phyloP scores from a whole-genome alignment of 352 stramenopile species.

The Phytopythium delawarense region DNA sequence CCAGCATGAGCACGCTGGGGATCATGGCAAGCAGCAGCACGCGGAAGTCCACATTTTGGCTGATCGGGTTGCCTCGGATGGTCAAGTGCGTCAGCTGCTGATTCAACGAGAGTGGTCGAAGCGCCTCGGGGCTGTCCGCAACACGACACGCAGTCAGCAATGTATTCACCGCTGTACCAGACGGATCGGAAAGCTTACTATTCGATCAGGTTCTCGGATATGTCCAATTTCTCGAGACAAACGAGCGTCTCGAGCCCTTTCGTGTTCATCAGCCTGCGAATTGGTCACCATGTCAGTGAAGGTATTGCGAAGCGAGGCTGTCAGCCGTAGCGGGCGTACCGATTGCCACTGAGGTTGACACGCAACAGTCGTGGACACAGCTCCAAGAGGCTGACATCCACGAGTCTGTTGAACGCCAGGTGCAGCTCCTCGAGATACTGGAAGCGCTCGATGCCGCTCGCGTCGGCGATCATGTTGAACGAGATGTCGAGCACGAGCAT shows the following conservation, averaged over 20 bases:
- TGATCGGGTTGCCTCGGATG: slow-evolving; percentile 65
- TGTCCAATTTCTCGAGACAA: slow-evolving; percentile 51
- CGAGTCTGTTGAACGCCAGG: slow-evolving; percentile 61
- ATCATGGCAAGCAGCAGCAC: slow-evolving; percentile 73
- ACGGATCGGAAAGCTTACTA: slow-evolving; percentile 28
- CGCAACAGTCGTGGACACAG: slow-evolving; percentile 53
- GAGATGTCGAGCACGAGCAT: slow-evolving; percentile 61
- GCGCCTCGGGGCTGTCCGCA: slow-evolving; percentile 42
- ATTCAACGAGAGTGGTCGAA: slow-evolving; percentile 63
- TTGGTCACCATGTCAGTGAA: not conserved
- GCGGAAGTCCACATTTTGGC: slow-evolving; percentile 53
- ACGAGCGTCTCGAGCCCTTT: slow-evolving; percentile 64
- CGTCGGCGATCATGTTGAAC: slow-evolving; percentile 54
- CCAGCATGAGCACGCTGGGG: slow-evolving; percentile 63
- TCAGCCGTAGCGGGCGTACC: slow-evolving; percentile 16
- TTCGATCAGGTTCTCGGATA: slow-evolving; percentile 79
- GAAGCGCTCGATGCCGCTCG: slow-evolving; percentile 51
- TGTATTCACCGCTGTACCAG: not conserved
- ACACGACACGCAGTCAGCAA: not conserved
- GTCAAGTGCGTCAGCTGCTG: slow-evolving; percentile 63
- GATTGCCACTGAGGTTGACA: slow-evolving; percentile 70
- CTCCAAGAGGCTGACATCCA: slow-evolving; percentile 58
- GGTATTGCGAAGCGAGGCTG: too few species aligned
- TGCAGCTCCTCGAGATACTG: slow-evolving; percentile 63
- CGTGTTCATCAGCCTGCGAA: slow-evolving; percentile 44